Evolutionary conservation across 2,329 filamentous ascomycete species (phyloP).

Genomic region (Neurospora sp.): DNA sequence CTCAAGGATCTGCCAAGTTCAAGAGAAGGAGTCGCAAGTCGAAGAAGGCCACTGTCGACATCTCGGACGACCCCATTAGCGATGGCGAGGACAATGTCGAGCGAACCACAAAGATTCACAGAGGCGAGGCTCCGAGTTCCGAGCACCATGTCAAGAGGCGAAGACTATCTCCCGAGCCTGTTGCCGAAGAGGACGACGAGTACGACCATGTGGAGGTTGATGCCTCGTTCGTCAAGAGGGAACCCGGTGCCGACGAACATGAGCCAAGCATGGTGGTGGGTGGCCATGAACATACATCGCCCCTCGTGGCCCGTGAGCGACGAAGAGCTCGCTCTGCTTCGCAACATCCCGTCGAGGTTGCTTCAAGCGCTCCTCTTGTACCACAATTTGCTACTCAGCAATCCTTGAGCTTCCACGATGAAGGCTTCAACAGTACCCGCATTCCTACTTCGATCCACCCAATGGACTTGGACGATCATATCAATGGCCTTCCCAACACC

Average conservation of each 20-base stretch:
- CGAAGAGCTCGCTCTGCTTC: not conserved
- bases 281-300: not conserved
- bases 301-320: not conserved
- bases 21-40: not conserved
- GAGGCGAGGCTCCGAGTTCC: not conserved
- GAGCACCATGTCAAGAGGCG: not conserved
- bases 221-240: not conserved
- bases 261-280: not conserved
- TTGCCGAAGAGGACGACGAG: not conserved
- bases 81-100: not conserved
- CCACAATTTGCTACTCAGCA: not conserved
- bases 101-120: not conserved
- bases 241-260: not conserved
- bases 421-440: not conserved
- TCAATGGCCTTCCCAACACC: not conserved
- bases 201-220: not conserved
- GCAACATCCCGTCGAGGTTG: not conserved
- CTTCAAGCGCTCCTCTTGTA: not conserved
- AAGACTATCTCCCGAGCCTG: not conserved
- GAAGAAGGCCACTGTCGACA: not conserved
- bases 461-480: not conserved
- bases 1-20: not conserved
- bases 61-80: not conserved
- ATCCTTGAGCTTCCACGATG: not conserved
- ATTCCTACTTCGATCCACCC: not conserved